Evolutionary conservation across 202 grass and related monocot species (phyloP).

Genomic region (Tripidium arundinaceum): DNA sequence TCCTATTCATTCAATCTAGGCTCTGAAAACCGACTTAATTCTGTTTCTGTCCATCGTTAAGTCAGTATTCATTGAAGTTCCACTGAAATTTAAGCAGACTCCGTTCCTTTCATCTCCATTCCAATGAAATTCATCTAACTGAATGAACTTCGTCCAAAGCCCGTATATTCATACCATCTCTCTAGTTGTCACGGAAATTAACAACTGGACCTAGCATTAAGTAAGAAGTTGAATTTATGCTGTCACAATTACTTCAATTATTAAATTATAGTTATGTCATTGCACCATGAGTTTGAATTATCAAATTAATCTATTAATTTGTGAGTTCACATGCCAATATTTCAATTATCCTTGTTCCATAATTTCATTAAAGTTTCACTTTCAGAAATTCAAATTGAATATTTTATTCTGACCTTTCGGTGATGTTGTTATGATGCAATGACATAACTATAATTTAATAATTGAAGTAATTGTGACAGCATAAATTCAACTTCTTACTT

Average conservation of each 20-base stretch:
- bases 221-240: background rate
- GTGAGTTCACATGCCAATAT: background rate
- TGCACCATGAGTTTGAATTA: background rate
- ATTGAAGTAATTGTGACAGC: too few species aligned
- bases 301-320: background rate
- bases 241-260: background rate
- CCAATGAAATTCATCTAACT: background rate
- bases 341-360: background rate
- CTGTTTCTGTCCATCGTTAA: background rate
- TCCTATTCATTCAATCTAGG: too few species aligned
- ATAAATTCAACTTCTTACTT: too few species aligned
- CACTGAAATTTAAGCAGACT: background rate
- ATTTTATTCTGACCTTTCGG: background rate
- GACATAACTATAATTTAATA: too few species aligned
- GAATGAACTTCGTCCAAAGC: too few species aligned
- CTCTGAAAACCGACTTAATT: too few species aligned
- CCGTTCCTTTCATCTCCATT: background rate
- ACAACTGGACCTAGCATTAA: background rate
- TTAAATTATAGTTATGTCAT: background rate
- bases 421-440: background rate
- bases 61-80: background rate
- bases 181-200: background rate
- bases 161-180: background rate
- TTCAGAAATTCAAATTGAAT: background rate
- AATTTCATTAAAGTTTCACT: background rate